Evolutionary conservation across 306 rosid genomes (phyloP), one percentile per base, ranked within the genome.

Genomic region (Prosopis cineraria): DNA sequence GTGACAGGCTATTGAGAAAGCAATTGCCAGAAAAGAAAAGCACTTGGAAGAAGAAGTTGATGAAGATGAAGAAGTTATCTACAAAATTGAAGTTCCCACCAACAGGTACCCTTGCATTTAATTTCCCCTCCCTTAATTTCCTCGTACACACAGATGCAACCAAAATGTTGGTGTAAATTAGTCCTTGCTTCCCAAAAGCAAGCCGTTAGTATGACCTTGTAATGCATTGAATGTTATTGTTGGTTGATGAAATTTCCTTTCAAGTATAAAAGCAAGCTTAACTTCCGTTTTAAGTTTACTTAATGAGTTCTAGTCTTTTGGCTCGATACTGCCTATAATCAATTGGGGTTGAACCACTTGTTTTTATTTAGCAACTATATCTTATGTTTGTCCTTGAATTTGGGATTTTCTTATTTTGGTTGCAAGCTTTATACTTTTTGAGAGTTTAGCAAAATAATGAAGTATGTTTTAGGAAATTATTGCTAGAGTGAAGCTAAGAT

Each of bases 1-100:
- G 0, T 14, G 17, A 58, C 36, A 58, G 65, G 27, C 65, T 58
- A 58, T n/a, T 5, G 65, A 58, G 65, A 58, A 58, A 27, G 37
- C 65, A 27, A 27, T 58, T 58, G 65, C 27, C 9, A 58, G 65
- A 27, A 58, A 58, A 25, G 65, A 58, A 58, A 58, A 58, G 65
- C 65, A 58, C 12, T 58, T 58, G 65, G 65, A 58, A 56, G 65
- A 27, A 27, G 37, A 58, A 58, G 65, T 0, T 27, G 65, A 27
- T 58, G 65, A 58, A 25, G 36, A 29, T 27, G 65, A 58, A 58
- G 65, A 58, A 58, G 65, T 58, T 13, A 58, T 58, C 36, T 58
- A 58, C 65, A 58, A 58, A 58, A 58, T 58, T n/a, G 65, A 58
- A 11, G 36, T 58, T 58, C 37, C 37, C 36, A 36, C 65, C 36